Base-by-base conservation (phyloP, 140 eudicot genomes). In the Flaveria floridana region DNA sequence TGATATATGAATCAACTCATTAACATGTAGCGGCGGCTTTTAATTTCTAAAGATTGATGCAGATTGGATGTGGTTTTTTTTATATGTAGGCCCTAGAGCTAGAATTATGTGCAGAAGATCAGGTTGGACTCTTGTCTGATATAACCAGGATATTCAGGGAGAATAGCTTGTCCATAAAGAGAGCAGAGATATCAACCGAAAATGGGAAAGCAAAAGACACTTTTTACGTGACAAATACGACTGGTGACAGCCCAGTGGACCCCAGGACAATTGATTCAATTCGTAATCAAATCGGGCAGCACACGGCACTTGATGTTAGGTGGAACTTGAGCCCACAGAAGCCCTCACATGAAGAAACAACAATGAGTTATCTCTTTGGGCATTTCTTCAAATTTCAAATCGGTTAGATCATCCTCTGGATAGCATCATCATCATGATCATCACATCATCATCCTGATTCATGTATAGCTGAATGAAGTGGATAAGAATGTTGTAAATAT, bases 101-200 rank as follows among this genome's bases (percentile, higher is more conserved):
- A 75, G 88, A 88, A 77, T 70, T 91, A 59, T 84, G 86, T 21
- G 80, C 95, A 28, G 97, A 88, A 79, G 97, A 91, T 79, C 84
- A 89, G 12, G 80, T 86, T n/a, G 97, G 97, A 28, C 90, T 91
- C 30, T 69, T 91, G 57, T 88, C 97, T 12, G 97, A 91, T 69
- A 91, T 91, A 67, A 91, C 97, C 4, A 85, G 97, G 70, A 65
- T 88, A 74, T 88, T 91, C 76, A 79, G 97, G 84, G 97, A 91
- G 73, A 86, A 91, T 73, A 83, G 95, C 55, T 75, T 91, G 77
- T 82, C 85, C 75, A 86, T 91, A 34, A 84, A 79, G 79, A 70
- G 95, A 79, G 97, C 97, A 50, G 92, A 88, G 79, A 88, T 91
- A 12, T 81, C 92, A 66, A 91, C 70, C 21, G 70, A 41, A 73